Evolutionary conservation across 2,329 filamentous ascomycete species (phyloP).

Genomic region (Blumeriella jaapii): DNA sequence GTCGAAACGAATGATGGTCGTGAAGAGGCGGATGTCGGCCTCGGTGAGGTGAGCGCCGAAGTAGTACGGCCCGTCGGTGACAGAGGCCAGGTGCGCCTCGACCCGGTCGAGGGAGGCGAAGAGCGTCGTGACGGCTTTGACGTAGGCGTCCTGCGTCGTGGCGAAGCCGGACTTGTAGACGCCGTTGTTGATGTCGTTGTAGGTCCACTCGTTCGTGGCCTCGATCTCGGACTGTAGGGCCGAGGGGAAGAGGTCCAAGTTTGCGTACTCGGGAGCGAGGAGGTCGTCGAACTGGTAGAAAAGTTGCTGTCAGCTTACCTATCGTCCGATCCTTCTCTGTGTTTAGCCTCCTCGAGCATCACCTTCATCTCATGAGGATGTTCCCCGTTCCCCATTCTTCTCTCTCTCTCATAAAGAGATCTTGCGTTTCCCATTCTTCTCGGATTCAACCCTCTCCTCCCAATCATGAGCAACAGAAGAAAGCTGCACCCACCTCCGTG

Average conservation of each 20-base stretch:
- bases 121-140: constrained; percentile 55
- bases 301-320: not conserved
- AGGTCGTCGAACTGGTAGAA: constrained; percentile 60
- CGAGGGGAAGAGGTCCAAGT: constrained; percentile 56
- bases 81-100: constrained; percentile 53
- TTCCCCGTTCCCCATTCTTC: too few relatives aligned
- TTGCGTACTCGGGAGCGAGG: constrained; percentile 46
- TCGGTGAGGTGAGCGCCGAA: constrained; percentile 70
- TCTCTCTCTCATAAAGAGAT: too few relatives aligned
- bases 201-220: constrained; percentile 68
- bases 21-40: constrained; percentile 64
- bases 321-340: not conserved
- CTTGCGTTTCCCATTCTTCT: too few relatives aligned
- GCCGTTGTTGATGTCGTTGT: constrained; percentile 60
- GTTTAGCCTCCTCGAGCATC: not conserved
- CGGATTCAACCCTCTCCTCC: too few relatives aligned
- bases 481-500: constrained; percentile 48
- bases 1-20: constrained; percentile 55
- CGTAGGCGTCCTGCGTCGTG: constrained; percentile 72
- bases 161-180: constrained; percentile 75
- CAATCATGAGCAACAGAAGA: not conserved
- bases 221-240: constrained; percentile 57
- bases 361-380: not conserved
- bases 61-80: constrained; percentile 51
- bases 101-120: constrained; percentile 69